These are phyloP conservation scores for Actinidia polygama DNA, from an alignment of 179 eudicot species.

Conservation along the genomic window DNA sequence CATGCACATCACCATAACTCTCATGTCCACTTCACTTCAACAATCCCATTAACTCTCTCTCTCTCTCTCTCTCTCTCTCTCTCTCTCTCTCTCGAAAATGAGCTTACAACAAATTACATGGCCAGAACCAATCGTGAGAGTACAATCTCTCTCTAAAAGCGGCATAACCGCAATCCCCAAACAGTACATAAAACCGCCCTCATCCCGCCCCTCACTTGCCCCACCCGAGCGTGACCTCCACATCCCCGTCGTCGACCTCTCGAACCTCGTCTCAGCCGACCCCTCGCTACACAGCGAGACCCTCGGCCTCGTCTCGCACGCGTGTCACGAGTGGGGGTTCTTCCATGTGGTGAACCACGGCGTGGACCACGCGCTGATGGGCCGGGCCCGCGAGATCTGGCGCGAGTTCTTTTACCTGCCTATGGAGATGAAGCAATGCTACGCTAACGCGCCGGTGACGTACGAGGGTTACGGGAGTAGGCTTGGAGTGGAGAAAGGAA, in stretches of 20 bases:
- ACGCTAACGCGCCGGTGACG: constrained; percentile 53
- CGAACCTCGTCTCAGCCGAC: constrained; percentile 35
- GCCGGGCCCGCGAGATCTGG: constrained; percentile 45
- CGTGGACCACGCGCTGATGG: constrained; percentile 45
- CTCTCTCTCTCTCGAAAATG: constrained; percentile 14
- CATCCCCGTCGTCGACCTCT: constrained; percentile 55
- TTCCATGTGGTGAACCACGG: constrained; percentile 62
- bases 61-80: neutral
- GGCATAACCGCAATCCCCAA: constrained; percentile 58
- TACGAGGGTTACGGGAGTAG: constrained; percentile 76
- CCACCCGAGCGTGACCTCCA: neutral
- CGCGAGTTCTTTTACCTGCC: constrained; percentile 57
- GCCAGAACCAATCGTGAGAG: constrained; percentile 82
- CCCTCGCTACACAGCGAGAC: constrained; percentile 15
- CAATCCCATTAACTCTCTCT: neutral
- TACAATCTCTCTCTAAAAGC: constrained; percentile 64
- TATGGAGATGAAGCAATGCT: constrained; percentile 45
- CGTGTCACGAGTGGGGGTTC: constrained; percentile 62
- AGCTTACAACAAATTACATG: constrained; percentile 48
- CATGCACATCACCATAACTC: neutral
- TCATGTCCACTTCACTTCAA: neutral
- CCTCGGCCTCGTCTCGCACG: constrained; percentile 28
- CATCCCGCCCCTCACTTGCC: constrained; percentile 41
- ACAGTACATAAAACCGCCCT: constrained; percentile 49
- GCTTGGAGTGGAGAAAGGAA: constrained; percentile 58